phyloP scores from a whole-genome alignment of 176 grass and related monocot genomes.

The Avena insularis region DNA sequence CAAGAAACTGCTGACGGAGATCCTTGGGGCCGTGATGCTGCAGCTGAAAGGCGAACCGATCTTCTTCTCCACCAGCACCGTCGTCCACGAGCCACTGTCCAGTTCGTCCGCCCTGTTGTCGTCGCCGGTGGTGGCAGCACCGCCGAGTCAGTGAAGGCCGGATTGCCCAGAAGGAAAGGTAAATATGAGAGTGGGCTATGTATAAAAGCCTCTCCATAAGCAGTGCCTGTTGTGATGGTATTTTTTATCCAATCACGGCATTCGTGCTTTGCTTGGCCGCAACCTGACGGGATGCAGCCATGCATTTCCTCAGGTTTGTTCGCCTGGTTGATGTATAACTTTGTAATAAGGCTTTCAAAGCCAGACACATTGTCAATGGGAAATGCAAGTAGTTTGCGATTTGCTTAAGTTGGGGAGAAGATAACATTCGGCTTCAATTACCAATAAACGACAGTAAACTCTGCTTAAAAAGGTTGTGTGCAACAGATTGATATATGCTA shows the following conservation, averaged over 20 bases:
- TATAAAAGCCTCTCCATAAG: background rate
- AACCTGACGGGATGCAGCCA: conserved; percentile 31
- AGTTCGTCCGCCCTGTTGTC: conserved; percentile 41
- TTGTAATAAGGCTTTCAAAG: conserved; percentile 49
- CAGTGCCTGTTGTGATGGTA: conserved; percentile 25
- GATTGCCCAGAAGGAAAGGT: background rate
- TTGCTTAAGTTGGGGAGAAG: background rate
- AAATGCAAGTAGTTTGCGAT: conserved; percentile 12
- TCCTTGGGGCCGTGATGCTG: conserved; percentile 67
- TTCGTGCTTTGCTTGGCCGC: conserved; percentile 21
- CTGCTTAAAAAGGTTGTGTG: background rate
- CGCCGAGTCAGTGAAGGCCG: conserved; percentile 19
- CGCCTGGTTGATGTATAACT: conserved; percentile 21
- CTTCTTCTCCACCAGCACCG: conserved; percentile 68
- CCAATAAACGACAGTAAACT: background rate
- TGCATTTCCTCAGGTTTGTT: conserved; percentile 12
- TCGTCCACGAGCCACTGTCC: conserved; percentile 72
- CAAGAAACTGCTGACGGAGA: conserved; percentile 71
- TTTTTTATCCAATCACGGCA: conserved; percentile 48
- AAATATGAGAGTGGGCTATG: background rate
- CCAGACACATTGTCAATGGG: conserved; percentile 34
- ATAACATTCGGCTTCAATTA: background rate
- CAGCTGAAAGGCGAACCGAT: conserved; percentile 60
- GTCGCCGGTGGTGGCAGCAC: background rate
- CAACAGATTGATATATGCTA: background rate